phyloP scores from a whole-genome alignment of 352 stramenopile genomes.

The Thalassiosira pacifica region DNA sequence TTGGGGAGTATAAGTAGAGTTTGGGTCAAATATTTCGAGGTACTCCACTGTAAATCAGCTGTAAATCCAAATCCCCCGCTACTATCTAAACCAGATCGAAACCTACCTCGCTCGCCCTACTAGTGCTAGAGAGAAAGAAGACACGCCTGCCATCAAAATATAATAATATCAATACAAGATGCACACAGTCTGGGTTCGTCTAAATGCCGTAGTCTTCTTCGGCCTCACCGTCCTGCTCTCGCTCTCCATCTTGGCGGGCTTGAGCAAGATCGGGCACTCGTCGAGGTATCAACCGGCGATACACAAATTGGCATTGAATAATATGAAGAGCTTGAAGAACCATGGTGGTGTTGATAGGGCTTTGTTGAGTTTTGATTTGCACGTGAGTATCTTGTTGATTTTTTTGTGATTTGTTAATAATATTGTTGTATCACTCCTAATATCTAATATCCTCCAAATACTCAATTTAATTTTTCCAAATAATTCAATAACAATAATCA shows the following conservation, averaged over 20 bases:
- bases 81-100: too few relatives aligned
- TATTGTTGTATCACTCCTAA: slow-evolving; percentile 4
- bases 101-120: neutral
- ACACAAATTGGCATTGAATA: slow-evolving; percentile 81
- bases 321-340: slow-evolving; percentile 82
- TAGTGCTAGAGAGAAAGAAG: too few relatives aligned
- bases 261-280: slow-evolving; percentile 81
- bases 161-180: slow-evolving; percentile 54
- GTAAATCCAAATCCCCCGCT: neutral
- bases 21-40: too few relatives aligned
- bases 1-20: too few relatives aligned
- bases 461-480: too few relatives aligned
- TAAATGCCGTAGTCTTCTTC: slow-evolving; percentile 93
- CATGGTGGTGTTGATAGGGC: slow-evolving; percentile 88
- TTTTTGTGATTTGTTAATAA: too few relatives aligned
- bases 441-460: too few relatives aligned
- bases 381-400: slow-evolving; percentile 78
- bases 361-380: slow-evolving; percentile 89
- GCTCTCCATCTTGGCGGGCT: slow-evolving; percentile 84
- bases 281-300: slow-evolving; percentile 74
- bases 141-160: neutral
- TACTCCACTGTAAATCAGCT: too few relatives aligned
- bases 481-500: too few relatives aligned
- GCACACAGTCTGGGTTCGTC: slow-evolving; percentile 88
- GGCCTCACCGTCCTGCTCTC: slow-evolving; percentile 89